A percentile compares a stretch with the other conserved stretches of the same genome.
These are phyloP conservation scores for Yamadazyma kanchanaburiensis DNA, from an alignment of 1,139 yeast species.

Conservation along the genomic window DNA sequence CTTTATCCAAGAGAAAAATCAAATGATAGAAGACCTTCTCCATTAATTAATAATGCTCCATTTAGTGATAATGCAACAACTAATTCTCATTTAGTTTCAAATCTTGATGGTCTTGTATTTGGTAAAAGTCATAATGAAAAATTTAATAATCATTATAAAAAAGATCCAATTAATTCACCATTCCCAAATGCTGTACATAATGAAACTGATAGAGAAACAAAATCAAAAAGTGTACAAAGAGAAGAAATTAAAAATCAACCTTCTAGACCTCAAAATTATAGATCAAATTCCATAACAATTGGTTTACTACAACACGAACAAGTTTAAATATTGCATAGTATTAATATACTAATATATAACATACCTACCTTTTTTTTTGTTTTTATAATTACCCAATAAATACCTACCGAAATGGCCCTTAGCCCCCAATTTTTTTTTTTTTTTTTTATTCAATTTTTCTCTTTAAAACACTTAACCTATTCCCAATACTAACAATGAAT, in stretches of 20 bases:
- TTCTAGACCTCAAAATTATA: constrained; percentile 25
- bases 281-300: constrained; percentile 43
- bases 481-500: constrained; percentile 72
- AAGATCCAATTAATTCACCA: constrained; percentile 35
- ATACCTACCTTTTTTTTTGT: constrained; percentile 2
- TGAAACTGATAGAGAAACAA: constrained; percentile 32
- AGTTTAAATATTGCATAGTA: not conserved
- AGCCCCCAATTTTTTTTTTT: constrained; percentile 2
- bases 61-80: constrained; percentile 10
- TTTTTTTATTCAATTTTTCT: constrained; percentile 28
- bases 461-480: constrained; percentile 59
- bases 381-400: constrained; percentile 1
- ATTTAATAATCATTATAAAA: constrained; percentile 47
- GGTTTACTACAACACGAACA: constrained; percentile 33
- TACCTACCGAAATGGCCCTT: constrained; percentile 4
- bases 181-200: constrained; percentile 42
- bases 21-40: constrained; percentile 13
- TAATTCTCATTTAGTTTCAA: constrained; percentile 9
- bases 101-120: constrained; percentile 1
- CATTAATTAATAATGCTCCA: constrained; percentile 13
- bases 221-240: constrained; percentile 17
- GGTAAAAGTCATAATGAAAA: constrained; percentile 13
- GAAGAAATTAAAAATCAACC: constrained; percentile 11
- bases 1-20: constrained; percentile 1
- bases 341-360: constrained; percentile 1